Base-by-base conservation (phyloP, 441 rosid genomes). In the Arabidopsis lyrata region DNA sequence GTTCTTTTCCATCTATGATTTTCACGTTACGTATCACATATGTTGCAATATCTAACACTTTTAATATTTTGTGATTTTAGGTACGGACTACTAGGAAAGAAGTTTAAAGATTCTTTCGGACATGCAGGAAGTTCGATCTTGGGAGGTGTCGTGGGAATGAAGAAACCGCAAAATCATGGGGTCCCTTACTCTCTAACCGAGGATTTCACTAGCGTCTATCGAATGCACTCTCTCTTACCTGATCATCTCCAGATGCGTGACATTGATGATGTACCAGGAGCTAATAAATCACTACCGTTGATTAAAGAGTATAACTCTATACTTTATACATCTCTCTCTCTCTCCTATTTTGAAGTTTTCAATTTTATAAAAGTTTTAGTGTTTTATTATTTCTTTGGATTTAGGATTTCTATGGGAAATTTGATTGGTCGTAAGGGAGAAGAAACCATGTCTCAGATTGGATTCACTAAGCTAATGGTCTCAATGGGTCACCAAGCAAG, bases 401-500 rank as follows among this genome's bases (percentile, higher is more conserved):
- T 18, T 31, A 88, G 93, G 80, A 67, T 85, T 8, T 77, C 86
- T 0, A 72, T 90, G 83, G 55, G 6, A n/a, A 60, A 80, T 32
- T 24, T 88, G 81, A 61, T 83, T 36, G 95, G 97, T 16, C 75
- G 31, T 2, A 66, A 77, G 41, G 97, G 97, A 64, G 86, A 86
- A 68, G 59, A 53, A 66, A 72, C 39, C 27, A 71, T 84, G 31
- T 66, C 88, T 2, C 45, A 66, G 45, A 83, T 88, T 55, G 95
- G 95, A 59, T 83, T 89, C 60, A 75, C 69, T 6, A 74, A 72
- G 45, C 80, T 80, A 67, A 68, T 89, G 72, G 92, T 91, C 0
- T 91, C 97, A 36, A 82, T 89, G 93, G 97, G 97, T 45, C 89
- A 89, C 49, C 97, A 91, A 74, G 86, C 91, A 18, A 50, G 88